Evolutionary conservation across 2,329 filamentous ascomycete genomes (phyloP), one percentile per base, ranked within the genome.

Genomic region (Cladophialophora exuberans): DNA sequence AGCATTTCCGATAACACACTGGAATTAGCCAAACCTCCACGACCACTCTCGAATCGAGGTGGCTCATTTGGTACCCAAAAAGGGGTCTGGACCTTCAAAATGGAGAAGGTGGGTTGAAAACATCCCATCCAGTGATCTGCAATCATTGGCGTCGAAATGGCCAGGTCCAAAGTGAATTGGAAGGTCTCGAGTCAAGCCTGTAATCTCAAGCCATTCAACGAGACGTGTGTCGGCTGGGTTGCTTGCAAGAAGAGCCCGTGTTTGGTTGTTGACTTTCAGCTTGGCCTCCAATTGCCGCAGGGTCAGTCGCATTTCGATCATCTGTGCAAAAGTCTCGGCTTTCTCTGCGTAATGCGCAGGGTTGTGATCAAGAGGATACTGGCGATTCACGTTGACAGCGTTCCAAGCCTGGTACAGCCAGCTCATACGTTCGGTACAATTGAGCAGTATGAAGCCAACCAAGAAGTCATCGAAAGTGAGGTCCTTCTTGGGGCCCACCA

Each of bases 391-490:
- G n/a, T n/a, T n/a, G n/a, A n/a, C n/a, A n/a, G n/a, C n/a, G n/a
- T n/a, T 30, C 17, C 46, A 10, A 39, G n/a, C 15, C 35, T 25
- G 22, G 22, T 82, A 85, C 2, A 83, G 69, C 74, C 80, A 82
- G 64, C 79, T 79, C 69, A 82, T 82, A 50, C 82, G 75, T 68
- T 85, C 83, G 11, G 83, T 79, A 58, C 80, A 83, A 54, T 79
- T 81, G 20, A 85, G 70, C 0, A 85, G 70, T 13, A 85, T 73
- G n/a, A 85, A 72, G 0, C 81, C 76, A 4, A 79, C 77, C n/a
- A 85, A 68, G 64, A 83, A 84, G 0, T 81, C 84, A 56, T 82
- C 79, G 52, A 85, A 83, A 41, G 76, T 76, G 47, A 78, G 79
- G 18, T 76, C 77, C 65, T 82, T 79, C 63, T 82, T 78, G 10